A percentile compares a stretch with the other conserved stretches of the same genome.
phyloP scores from a whole-genome alignment of 1,139 yeast species.

The Kodamaea arcana region DNA sequence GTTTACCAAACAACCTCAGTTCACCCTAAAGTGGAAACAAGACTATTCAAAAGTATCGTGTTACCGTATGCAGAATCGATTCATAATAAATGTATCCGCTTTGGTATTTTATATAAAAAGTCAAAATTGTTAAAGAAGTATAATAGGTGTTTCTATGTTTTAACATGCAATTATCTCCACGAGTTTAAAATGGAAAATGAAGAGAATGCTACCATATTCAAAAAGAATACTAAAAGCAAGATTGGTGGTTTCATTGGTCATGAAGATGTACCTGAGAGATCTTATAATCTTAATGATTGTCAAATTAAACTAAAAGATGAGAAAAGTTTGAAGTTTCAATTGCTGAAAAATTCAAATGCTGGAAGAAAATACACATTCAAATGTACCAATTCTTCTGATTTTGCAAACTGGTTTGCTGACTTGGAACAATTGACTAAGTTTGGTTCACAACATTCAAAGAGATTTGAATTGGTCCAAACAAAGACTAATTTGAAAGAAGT shows the following conservation, averaged over 20 bases:
- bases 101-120: conserved; percentile 41
- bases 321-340: conserved; percentile 31
- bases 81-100: conserved; percentile 44
- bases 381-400: conserved; percentile 31
- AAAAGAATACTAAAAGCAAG: conserved; percentile 24
- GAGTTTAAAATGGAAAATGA: conserved; percentile 38
- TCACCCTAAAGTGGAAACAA: conserved; percentile 26
- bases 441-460: conserved; percentile 29
- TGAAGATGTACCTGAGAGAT: conserved; percentile 39
- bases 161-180: conserved; percentile 44
- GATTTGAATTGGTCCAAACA: conserved; percentile 33
- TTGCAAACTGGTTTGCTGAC: conserved; percentile 35
- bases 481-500: conserved; percentile 21
- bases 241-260: conserved; percentile 42
- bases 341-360: conserved; percentile 25
- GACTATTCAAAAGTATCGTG: conserved; percentile 26
- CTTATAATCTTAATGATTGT: conserved; percentile 43
- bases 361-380: conserved; percentile 37
- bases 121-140: conserved; percentile 41
- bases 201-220: conserved; percentile 8
- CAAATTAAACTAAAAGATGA: conserved; percentile 32
- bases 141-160: conserved; percentile 34
- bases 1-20: conserved; percentile 23
- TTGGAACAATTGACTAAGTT: conserved; percentile 36
- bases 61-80: conserved; percentile 37